Conservation (phyloP, 1,139 yeast genomes). For the Geotrichum aggregatum region DNA sequence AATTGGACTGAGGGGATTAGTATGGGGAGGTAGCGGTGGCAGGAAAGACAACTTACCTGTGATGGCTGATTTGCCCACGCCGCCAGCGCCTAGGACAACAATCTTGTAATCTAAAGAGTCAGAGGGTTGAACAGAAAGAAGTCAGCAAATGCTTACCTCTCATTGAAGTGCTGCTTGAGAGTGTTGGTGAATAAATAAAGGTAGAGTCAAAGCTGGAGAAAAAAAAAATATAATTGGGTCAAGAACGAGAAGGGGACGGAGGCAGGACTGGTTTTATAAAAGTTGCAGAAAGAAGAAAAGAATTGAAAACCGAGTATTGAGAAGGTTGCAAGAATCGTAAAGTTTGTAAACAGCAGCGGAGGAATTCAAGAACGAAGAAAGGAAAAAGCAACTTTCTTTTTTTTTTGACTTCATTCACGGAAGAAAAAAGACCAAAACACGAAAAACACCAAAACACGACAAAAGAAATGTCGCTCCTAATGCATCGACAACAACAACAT, state of each 20-base stretch:
- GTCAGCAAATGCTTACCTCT: constrained; percentile 7
- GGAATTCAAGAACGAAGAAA: background rate
- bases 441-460: background rate
- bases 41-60: constrained; percentile 43
- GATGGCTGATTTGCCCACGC: constrained; percentile 93
- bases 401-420: background rate
- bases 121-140: background rate
- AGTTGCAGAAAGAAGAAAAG: no score
- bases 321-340: no score
- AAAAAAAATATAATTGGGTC: no score
- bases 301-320: background rate
- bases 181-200: no score
- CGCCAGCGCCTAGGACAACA: constrained; percentile 96
- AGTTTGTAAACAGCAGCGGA: background rate
- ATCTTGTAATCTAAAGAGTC: constrained; percentile 52
- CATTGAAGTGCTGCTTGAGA: background rate
- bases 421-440: background rate
- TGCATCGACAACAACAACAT: background rate
- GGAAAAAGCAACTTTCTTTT: background rate
- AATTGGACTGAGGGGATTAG: constrained; percentile 31
- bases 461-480: background rate
- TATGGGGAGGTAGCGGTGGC: constrained; percentile 31
- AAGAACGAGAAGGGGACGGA: no score
- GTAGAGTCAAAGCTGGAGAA: background rate
- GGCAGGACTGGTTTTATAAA: no score